These are phyloP conservation scores for Tetracentron sinense DNA, from an alignment of 164 flowering plant genomes.

Conservation along the genomic window DNA sequence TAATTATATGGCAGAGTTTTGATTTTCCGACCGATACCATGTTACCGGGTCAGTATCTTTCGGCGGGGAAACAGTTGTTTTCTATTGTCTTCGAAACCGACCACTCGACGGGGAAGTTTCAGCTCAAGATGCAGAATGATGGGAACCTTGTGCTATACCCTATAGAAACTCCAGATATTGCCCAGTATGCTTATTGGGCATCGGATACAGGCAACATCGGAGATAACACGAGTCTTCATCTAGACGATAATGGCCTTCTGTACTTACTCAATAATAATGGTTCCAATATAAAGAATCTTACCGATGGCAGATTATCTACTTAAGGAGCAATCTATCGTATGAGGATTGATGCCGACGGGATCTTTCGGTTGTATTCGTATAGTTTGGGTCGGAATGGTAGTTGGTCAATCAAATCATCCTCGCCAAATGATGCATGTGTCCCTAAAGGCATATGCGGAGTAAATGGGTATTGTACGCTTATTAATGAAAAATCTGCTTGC, in stretches of 20 bases:
- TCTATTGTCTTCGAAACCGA: neutral
- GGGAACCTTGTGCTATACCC: too few species aligned
- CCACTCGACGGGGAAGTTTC: slow-evolving; percentile 4
- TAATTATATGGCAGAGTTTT: too few species aligned
- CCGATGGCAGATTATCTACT: neutral
- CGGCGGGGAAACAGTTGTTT: too few species aligned
- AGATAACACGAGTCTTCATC: slow-evolving; percentile 7
- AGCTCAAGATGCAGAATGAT: slow-evolving; percentile 7
- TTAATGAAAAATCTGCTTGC: neutral
- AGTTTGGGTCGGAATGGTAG: too few species aligned
- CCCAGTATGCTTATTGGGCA: too few species aligned
- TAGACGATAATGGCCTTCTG: slow-evolving; percentile 8
- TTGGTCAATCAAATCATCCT: slow-evolving; percentile 1
- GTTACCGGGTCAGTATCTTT: too few species aligned
- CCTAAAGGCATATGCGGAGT: slow-evolving; percentile 15
- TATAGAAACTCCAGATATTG: too few species aligned
- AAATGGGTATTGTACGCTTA: slow-evolving; percentile 11
- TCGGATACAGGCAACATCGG: neutral
- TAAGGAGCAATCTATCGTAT: too few species aligned
- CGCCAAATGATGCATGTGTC: slow-evolving; percentile 1
- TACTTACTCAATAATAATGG: slow-evolving; percentile 6
- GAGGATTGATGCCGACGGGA: too few species aligned
- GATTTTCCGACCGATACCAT: too few species aligned
- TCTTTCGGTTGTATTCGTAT: too few species aligned
- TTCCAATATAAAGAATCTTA: neutral